Percentiles rank a stretch among this genome's conserved stretches.
Evolutionary conservation across 2,329 filamentous ascomycete genomes (phyloP).

Genomic region (Phaeosphaeria sp.): DNA sequence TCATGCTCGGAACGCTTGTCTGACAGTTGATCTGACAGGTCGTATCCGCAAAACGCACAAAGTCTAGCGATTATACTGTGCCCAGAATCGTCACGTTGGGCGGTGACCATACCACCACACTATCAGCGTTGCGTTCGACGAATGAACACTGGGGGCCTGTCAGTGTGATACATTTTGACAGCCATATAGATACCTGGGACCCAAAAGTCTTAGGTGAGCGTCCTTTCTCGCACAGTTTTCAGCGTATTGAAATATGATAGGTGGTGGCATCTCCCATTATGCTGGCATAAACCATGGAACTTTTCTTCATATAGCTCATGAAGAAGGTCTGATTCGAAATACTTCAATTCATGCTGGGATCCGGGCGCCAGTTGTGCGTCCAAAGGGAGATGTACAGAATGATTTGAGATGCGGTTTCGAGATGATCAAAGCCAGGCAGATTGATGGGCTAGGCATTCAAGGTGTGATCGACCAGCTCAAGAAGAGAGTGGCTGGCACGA

Average conservation of each 20-base stretch:
- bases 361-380: slow-evolving; percentile 59
- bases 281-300: slow-evolving; percentile 68
- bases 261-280: slow-evolving; percentile 66
- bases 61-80: slow-evolving; percentile 52
- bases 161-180: slow-evolving; percentile 66
- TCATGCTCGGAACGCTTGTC: neutral
- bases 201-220: slow-evolving; percentile 58
- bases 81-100: slow-evolving; percentile 62
- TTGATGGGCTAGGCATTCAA: slow-evolving; percentile 57
- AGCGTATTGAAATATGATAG: slow-evolving; percentile 30
- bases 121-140: slow-evolving; percentile 60
- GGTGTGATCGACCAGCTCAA: slow-evolving; percentile 59
- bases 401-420: slow-evolving; percentile 66
- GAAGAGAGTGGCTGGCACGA: slow-evolving; percentile 58
- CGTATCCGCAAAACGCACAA: slow-evolving; percentile 56
- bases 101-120: slow-evolving; percentile 64
- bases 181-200: slow-evolving; percentile 64
- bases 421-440: slow-evolving; percentile 62
- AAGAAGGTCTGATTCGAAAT: slow-evolving; percentile 66
- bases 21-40: slow-evolving; percentile 34
- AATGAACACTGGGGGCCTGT: slow-evolving; percentile 60
- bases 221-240: no score
- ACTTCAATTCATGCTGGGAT: slow-evolving; percentile 69
- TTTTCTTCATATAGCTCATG: slow-evolving; percentile 67
- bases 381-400: slow-evolving; percentile 61